Evolutionary conservation across 106 monocot species (phyloP), one percentile per base, ranked within the genome.

Genomic region (Dactylorhiza incarnata): DNA sequence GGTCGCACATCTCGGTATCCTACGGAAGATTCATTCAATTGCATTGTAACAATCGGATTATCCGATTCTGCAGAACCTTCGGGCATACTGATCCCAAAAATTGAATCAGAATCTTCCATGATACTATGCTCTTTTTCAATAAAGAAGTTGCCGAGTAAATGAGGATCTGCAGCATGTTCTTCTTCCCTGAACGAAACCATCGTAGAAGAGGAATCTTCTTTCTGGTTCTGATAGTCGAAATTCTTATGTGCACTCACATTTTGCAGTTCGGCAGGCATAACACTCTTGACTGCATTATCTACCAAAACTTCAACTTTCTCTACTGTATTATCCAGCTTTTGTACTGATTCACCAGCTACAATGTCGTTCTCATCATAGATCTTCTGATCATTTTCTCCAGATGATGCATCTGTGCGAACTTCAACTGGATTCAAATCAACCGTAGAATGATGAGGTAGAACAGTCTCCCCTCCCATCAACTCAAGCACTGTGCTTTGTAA

Each of bases 301-400:
- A 15, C 19, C 7, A 22, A 20, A 20, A 48, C n/a, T 15, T 44
- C 23, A 48, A n/a, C 48, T 20, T 71, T 22, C n/a, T 71, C 9
- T 20, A 71, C 22, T 17, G 48, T 48, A 9, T 20, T 48, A 9
- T 72, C 45, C 45, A 46, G 29, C 13, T 37, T 70, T 17, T 46
- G 69, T 70, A 70, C 43, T 25, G 45, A 45, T 46, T 70, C 69
- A 70, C 69, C 43, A 70, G 69, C 45, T 19, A 46, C 7, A 70
- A 14, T 8, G 46, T 45, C 7, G 25, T 70, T 17, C 46, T 70
- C 69, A 45, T 19, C 46, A 45, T n/a, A 46, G 2, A 70, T 16
- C 69, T 46, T 70, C 17, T 14, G 17, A 45, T 70, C n/a, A 17
- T 45, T 46, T 46, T 45, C 69, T 16, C 45, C 25, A 46, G 69